Base-by-base conservation (phyloP, 202 grass and related monocot species). In the Schoenoplectus triqueter region DNA sequence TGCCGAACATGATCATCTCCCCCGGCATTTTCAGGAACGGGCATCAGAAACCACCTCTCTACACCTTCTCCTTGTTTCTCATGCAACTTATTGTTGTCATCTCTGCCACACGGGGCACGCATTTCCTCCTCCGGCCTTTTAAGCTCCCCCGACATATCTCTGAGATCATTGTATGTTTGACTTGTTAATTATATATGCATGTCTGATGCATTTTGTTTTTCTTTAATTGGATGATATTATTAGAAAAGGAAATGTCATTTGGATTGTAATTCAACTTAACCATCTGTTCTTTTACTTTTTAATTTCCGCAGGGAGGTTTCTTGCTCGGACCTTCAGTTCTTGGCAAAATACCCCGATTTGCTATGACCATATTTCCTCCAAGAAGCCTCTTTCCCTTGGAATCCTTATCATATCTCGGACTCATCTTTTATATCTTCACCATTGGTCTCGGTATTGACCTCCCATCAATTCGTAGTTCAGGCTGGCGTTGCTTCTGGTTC, bases 391-490 rank as follows among this genome's bases (percentile, higher is more conserved):
- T 92, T 60, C 42, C 90, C 62, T 85, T 97, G 22, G 88, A 94
- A 67, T 82, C 87, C 78, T 70, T 97, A 64, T 82, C 92, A 40
- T 88, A 94, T 52, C 66, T 94, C 5, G 92, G 92, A 59, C 92
- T 97, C 64, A 40, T 92, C 31, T 97, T 88, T 84, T 92, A 88
- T 71, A 85, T 84, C 21, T 97, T 97, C 87, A 73, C 80, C 3
- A 69, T 94, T 48, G 88, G 90, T 6, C 86, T 97, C 4, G 88
- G 92, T 87, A 83, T 94, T 59, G 94, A 97, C 66, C 15, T 90
- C 2, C 20, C 63, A n/a, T 78, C 75, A 3, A 6, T 92, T 14
- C 85, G 78, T 11, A 63, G 81, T n/a, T 70, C 88, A 2, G 88
- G 88, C 0, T 2, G n/a, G 6, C 88, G 85, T 3, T 82, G 86